Base-by-base conservation (phyloP, 1,284 basidiomycete genomes). In the Paramarasmius palmivorus region DNA sequence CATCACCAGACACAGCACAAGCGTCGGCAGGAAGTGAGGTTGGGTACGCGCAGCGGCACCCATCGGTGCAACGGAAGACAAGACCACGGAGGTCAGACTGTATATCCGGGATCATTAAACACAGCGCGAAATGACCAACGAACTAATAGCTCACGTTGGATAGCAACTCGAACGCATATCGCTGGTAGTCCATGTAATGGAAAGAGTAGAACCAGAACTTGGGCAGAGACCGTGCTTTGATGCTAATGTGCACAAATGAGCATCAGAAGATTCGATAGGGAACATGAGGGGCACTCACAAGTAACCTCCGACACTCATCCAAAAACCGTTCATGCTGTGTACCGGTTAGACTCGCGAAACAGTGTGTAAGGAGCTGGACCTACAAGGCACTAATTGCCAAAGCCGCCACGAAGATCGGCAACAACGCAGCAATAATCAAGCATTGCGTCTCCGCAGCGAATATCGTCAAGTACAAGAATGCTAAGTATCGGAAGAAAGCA, bases 401-500 rank as follows among this genome's bases (percentile, higher is more conserved):
- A 1, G 84, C 76, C 0, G 82, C 83, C 35, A 86, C 79, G 57
- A 86, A 86, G 49, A 83, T 76, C 0, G 84, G 84, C 1, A 86
- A 53, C 10, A 76, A 46, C 0, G 81, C 72, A 0, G 83, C 77
- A 44, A 88, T 66, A 20, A 86, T 65, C 19, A 81, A 63, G 17
- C 73, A 71, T 59, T 84, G 82, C 22, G 74, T 75, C 62, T 86
- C 84, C 2, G 84, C 84, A 1, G 76, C 75, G 35, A 79, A 66
- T 9, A 87, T 74, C 0, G 78, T 81, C 20, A 86, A 69, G 68
- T 77, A 85, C 10, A 86, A 68, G 63, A 80, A 81, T 3, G 69
- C 68, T 4, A 84, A 67, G 68, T 82, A 86, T 5, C 72, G 70
- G 72, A 82, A 84, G 66, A 85, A 84, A 7, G 73, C 67, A 0